Evolutionary conservation across 148 eudicot genomes (phyloP), one percentile per base, ranked within the genome.

Genomic region (Camellia japonica): DNA sequence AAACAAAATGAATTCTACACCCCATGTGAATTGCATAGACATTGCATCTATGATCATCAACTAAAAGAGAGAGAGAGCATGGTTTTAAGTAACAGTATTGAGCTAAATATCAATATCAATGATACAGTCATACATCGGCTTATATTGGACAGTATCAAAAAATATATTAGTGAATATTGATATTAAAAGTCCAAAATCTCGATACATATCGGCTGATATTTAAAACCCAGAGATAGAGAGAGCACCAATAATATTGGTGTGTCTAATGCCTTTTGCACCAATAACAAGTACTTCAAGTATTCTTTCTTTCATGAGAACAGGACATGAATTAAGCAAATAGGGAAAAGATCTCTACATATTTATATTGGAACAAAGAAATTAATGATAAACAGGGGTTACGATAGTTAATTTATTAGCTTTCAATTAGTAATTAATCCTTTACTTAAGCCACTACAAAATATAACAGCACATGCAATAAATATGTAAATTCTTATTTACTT

Each of bases 211-310:
- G 38, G 38, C 38, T 30, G 38, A 30, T 30, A 30, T 30, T 30
- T 30, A 30, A 51, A 41, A 51, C 44, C 41, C 56, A 64, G 62
- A 47, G 52, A 68, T 8, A 63, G n/a, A 14, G 23, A 14, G n/a
- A 23, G 13, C 47, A 94, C 98, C 94, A 71, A 92, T 75, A n/a
- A 94, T 70, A 80, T 87, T 84, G 66, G 83, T 86, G 81, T 71
- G 91, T 69, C 78, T 81, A 62, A 94, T 86, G 90, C 93, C 92
- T 76, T 84, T 70, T 19, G 97, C 97, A 72, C 86, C 86, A 62
- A 90, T 97, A 84, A 94, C 86, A 71, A 92, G 89, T 11, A 92
- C 91, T 86, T 92, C 91, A 60, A 94, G 91, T 41, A 85, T 84
- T 73, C 94, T 92, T 68, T 85, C 88, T 77, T 87, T 87, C 98